Evolutionary conservation across 1,284 basidiomycete genomes (phyloP).

Genomic region (Anthracocystis setariae): DNA sequence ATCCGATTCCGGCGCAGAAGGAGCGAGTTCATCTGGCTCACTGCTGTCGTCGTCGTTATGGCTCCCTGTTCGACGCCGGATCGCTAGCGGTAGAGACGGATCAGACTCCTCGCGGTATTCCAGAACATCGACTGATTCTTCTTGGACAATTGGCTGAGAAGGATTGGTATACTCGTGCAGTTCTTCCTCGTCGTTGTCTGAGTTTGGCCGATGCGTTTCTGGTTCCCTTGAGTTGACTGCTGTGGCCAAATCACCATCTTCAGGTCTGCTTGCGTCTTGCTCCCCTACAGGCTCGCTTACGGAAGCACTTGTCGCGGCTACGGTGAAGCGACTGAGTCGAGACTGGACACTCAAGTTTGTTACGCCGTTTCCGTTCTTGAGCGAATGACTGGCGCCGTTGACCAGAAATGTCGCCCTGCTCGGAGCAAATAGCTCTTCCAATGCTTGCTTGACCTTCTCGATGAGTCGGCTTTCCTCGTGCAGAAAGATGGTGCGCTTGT

Average conservation of each 20-base stretch:
- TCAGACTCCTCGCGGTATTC: slow-evolving; percentile 30
- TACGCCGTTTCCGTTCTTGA: slow-evolving; percentile 19
- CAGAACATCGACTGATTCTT: slow-evolving; percentile 4
- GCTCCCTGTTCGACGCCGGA: not conserved
- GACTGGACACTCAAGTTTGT: slow-evolving; percentile 17
- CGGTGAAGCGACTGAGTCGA: slow-evolving; percentile 9
- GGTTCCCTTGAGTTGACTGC: slow-evolving; percentile 4
- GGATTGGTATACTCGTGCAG: not conserved
- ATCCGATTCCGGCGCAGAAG: slow-evolving; percentile 3
- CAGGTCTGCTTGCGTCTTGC: too few species aligned
- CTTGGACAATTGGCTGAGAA: too few species aligned
- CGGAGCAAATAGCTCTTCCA: slow-evolving; percentile 76
- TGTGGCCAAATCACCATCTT: too few species aligned
- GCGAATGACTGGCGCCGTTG: slow-evolving; percentile 40
- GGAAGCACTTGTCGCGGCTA: too few species aligned
- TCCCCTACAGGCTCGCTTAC: too few species aligned
- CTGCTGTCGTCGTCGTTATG: slow-evolving; percentile 22
- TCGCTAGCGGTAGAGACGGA: not conserved
- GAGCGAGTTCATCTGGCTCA: slow-evolving; percentile 17
- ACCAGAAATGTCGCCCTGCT: slow-evolving; percentile 75
- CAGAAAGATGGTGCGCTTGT: slow-evolving; percentile 92
- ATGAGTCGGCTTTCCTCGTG: slow-evolving; percentile 88
- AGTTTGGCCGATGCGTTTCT: not conserved
- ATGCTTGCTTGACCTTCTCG: slow-evolving; percentile 71
- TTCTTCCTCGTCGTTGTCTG: not conserved